A percentile compares a stretch with the other conserved stretches of the same genome.
Evolutionary conservation across 2,329 filamentous ascomycete genomes (phyloP).

Genomic region (Tolypocladium paradoxum): DNA sequence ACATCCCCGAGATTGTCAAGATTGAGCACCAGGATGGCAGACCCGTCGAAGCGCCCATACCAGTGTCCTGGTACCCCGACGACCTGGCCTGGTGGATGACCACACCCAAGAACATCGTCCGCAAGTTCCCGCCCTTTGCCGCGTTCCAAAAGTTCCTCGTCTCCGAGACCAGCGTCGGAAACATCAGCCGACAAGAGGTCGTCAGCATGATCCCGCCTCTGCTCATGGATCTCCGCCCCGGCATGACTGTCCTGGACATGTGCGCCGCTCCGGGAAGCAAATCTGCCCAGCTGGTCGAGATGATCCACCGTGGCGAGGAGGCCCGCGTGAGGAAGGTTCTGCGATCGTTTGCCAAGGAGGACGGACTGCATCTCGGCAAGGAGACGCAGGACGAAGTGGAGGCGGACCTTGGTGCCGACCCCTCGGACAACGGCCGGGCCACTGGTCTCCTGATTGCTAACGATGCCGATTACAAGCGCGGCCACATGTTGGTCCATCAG

Average conservation of each 20-base stretch:
- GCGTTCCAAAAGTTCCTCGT: slow-evolving; percentile 97
- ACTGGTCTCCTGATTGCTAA: slow-evolving; percentile 92
- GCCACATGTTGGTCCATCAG: slow-evolving; percentile 95
- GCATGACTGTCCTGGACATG: slow-evolving; percentile 89
- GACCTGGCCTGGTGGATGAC: slow-evolving; percentile 96
- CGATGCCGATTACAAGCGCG: slow-evolving; percentile 91
- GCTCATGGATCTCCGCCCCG: slow-evolving; percentile 79
- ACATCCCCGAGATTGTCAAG: slow-evolving; percentile 80
- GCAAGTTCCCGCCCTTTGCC: slow-evolving; percentile 87
- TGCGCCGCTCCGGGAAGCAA: slow-evolving; percentile 97
- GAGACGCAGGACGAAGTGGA: slow-evolving; percentile 37
- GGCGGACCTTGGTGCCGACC: slow-evolving; percentile 45
- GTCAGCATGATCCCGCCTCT: slow-evolving; percentile 98
- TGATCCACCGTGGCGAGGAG: slow-evolving; percentile 89
- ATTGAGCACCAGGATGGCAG: slow-evolving; percentile 76
- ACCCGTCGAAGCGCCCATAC: slow-evolving; percentile 68
- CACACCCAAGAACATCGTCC: slow-evolving; percentile 89
- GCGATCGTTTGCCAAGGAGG: slow-evolving; percentile 49
- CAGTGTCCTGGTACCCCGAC: slow-evolving; percentile 89
- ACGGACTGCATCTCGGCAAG: slow-evolving; percentile 40
- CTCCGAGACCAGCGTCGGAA: slow-evolving; percentile 91
- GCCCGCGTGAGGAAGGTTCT: slow-evolving; percentile 66
- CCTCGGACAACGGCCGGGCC: slow-evolving; percentile 69
- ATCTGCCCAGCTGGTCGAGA: slow-evolving; percentile 87
- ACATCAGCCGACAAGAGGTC: slow-evolving; percentile 94